These are phyloP conservation scores for Ophiostoma ulmi DNA, from an alignment of 2,329 filamentous ascomycete genomes.

Conservation along the genomic window DNA sequence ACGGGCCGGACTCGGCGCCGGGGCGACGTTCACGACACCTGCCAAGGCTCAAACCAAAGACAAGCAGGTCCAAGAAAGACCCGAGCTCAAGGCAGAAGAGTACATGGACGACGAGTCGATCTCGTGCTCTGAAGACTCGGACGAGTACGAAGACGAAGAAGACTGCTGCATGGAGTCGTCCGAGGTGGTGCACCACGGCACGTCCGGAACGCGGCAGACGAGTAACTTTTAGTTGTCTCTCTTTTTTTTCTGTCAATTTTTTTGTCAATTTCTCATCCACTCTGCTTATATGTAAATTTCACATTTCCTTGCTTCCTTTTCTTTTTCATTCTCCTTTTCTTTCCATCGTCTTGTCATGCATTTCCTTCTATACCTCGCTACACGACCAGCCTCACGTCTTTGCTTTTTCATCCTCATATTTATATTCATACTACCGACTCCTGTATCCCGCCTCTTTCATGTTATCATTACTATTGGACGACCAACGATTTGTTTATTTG, in stretches of 20 bases:
- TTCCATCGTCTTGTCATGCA: background rate
- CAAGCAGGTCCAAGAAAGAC: no score
- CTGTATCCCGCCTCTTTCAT: background rate
- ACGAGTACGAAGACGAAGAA: slow-evolving; percentile 26
- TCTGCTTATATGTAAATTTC: background rate
- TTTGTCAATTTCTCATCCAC: background rate
- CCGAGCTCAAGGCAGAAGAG: background rate
- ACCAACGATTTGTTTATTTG: background rate
- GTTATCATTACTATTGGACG: background rate
- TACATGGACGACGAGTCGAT: slow-evolving; percentile 13
- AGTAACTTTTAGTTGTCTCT: slow-evolving; percentile 13
- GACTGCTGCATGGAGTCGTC: slow-evolving; percentile 24
- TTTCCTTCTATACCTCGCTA: slow-evolving; percentile 9
- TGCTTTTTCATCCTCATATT: background rate
- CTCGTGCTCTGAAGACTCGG: slow-evolving; percentile 12
- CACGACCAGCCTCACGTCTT: slow-evolving; percentile 13
- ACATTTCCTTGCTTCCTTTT: background rate
- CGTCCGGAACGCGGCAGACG: slow-evolving; percentile 20
- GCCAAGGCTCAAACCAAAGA: background rate
- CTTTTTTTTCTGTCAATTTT: background rate
- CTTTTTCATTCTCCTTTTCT: no score
- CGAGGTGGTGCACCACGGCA: slow-evolving; percentile 28
- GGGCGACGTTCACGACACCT: background rate
- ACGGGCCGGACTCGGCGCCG: slow-evolving; percentile 17
- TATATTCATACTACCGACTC: background rate